Evolutionary conservation across 1,284 basidiomycete species (phyloP).

Genomic region (Heterobasidion irregulare): DNA sequence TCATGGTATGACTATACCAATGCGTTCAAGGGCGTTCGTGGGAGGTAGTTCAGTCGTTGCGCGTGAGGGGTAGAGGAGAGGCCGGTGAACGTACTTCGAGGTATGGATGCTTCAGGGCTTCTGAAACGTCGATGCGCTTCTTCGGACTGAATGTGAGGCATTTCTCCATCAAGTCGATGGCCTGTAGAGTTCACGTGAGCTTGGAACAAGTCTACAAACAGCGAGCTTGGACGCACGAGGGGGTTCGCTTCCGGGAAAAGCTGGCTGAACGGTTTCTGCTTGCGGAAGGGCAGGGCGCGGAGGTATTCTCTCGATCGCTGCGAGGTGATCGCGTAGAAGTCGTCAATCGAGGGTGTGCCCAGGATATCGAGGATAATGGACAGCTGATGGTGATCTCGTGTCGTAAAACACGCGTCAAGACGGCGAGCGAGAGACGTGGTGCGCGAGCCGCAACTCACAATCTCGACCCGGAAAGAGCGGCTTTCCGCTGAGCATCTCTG

Average conservation of each 20-base stretch:
- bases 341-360: slow-evolving; percentile 84
- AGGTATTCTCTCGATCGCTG: slow-evolving; percentile 86
- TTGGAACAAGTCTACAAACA: background rate
- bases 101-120: slow-evolving; percentile 91
- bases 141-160: slow-evolving; percentile 91
- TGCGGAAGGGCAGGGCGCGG: slow-evolving; percentile 86
- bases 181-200: slow-evolving; percentile 23
- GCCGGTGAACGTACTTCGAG: slow-evolving; percentile 48
- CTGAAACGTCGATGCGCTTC: slow-evolving; percentile 83
- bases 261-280: slow-evolving; percentile 68
- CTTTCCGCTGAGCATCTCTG: slow-evolving; percentile 89
- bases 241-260: slow-evolving; percentile 83
- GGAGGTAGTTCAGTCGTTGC: background rate
- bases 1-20: slow-evolving; percentile 75
- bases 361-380: slow-evolving; percentile 83
- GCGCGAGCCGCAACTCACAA: slow-evolving; percentile 32
- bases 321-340: slow-evolving; percentile 89
- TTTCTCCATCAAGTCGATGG: slow-evolving; percentile 85
- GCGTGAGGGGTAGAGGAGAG: background rate
- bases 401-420: background rate
- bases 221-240: slow-evolving; percentile 31
- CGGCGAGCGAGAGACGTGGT: slow-evolving; percentile 1
- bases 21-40: background rate
- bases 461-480: slow-evolving; percentile 88
- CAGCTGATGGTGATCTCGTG: slow-evolving; percentile 82